Conservation (phyloP, 2,329 filamentous ascomycete species). For the Penicillium occitanis region DNA sequence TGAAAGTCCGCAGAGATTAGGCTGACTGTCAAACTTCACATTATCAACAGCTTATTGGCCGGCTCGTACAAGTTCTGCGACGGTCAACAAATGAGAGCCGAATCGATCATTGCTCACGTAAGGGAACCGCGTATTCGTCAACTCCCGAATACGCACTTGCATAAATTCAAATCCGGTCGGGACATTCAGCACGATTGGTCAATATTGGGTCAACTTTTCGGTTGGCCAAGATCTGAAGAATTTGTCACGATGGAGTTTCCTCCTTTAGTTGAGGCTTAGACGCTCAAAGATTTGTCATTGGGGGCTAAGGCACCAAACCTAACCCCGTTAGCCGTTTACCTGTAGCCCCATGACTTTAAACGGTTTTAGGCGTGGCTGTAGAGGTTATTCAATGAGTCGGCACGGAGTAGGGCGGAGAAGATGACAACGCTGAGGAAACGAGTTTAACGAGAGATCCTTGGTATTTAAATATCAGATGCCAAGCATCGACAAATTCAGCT, state of each 20-base stretch:
- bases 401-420: not conserved
- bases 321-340: not conserved
- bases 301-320: not conserved
- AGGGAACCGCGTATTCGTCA: slow-evolving; percentile 2
- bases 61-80: not conserved
- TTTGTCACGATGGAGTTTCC: slow-evolving; percentile 1
- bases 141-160: slow-evolving; percentile 17
- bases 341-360: not conserved
- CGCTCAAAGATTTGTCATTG: slow-evolving; percentile 14
- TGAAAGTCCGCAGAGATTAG: not conserved
- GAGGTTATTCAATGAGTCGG: not conserved
- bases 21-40: not conserved
- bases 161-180: not conserved
- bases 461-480: not conserved
- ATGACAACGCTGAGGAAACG: not conserved
- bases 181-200: not conserved
- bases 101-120: not conserved
- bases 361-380: not conserved
- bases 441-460: not conserved
- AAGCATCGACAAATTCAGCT: slow-evolving; percentile 8
- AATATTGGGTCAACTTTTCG: not conserved
- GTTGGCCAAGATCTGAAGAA: not conserved
- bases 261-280: not conserved
- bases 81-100: not conserved
- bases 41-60: not conserved